phyloP scores from a whole-genome alignment of 2,329 filamentous ascomycete genomes.

The Ilyonectria robusta region DNA sequence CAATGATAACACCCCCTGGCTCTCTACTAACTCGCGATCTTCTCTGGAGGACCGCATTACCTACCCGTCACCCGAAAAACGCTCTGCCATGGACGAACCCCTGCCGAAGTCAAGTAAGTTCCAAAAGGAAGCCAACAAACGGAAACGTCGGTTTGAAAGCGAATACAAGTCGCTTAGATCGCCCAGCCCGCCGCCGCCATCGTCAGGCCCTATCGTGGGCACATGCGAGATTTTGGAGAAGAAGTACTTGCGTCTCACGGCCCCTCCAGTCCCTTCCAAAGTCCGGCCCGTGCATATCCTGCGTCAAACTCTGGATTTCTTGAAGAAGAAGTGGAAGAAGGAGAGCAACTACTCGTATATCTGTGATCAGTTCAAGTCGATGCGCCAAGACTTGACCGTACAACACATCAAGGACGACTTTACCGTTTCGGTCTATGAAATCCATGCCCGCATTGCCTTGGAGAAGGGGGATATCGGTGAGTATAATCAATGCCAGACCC shows the following conservation, averaged over 20 bases:
- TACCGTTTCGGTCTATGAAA: conserved; percentile 96
- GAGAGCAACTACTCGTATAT: conserved; percentile 98
- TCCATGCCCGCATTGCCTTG: conserved; percentile 95
- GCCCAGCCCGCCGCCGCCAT: conserved; percentile 69
- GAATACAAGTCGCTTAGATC: conserved; percentile 72
- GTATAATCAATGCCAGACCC: conserved; percentile 99
- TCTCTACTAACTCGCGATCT: conserved; percentile 73
- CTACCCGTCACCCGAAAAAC: conserved; percentile 64
- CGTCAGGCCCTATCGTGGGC: conserved; percentile 83
- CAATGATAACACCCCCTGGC: conserved; percentile 78
- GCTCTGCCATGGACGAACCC: conserved; percentile 61
- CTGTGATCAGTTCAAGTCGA: conserved; percentile 98
- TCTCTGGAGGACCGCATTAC: conserved; percentile 83
- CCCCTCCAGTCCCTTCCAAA: conserved; percentile 87
- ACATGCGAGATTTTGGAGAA: conserved; percentile 90
- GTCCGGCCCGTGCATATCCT: conserved; percentile 88
- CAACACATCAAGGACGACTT: conserved; percentile 98
- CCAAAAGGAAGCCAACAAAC: conserved; percentile 90
- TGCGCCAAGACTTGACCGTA: conserved; percentile 97
- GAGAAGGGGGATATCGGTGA: conserved; percentile 99
- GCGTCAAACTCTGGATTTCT: conserved; percentile 85
- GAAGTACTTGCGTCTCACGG: conserved; percentile 92
- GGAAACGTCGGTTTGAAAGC: conserved; percentile 87
- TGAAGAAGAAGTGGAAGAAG: conserved; percentile 95
- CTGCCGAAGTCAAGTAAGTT: conserved; percentile 84